Percentiles rank a stretch among this genome's conserved stretches.
phyloP scores from a whole-genome alignment of 1,139 yeast species.

The Geotrichum aggregatum region DNA sequence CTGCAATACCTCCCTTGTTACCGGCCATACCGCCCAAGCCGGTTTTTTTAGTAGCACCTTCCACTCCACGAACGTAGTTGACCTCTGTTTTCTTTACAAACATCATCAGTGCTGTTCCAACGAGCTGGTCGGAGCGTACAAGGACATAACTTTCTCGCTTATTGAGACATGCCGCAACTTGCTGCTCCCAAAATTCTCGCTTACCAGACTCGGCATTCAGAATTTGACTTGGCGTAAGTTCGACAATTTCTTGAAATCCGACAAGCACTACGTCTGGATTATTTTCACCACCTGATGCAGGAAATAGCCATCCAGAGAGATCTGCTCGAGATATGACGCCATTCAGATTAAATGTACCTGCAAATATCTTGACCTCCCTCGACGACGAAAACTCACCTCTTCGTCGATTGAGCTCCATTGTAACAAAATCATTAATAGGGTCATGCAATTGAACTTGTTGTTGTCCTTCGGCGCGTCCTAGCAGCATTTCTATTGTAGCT shows the following conservation, averaged over 20 bases:
- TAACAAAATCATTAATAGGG: slow-evolving; percentile 81
- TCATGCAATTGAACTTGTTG: slow-evolving; percentile 73
- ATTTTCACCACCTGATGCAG: slow-evolving; percentile 43
- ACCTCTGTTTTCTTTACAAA: slow-evolving; percentile 64
- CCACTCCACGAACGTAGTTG: slow-evolving; percentile 62
- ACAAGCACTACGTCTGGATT: slow-evolving; percentile 69
- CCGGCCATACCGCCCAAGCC: slow-evolving; percentile 92
- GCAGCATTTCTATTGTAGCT: slow-evolving; percentile 72
- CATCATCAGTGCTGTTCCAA: slow-evolving; percentile 79
- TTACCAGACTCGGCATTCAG: slow-evolving; percentile 72
- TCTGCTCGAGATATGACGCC: slow-evolving; percentile 60
- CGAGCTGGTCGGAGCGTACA: slow-evolving; percentile 83
- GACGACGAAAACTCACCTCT: slow-evolving; percentile 58
- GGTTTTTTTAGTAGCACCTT: slow-evolving; percentile 78
- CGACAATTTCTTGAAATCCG: slow-evolving; percentile 91
- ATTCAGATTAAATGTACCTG: slow-evolving; percentile 86
- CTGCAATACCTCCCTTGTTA: slow-evolving; percentile 88
- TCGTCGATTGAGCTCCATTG: slow-evolving; percentile 51
- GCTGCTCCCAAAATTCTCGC: slow-evolving; percentile 73
- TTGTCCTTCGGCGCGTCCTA: slow-evolving; percentile 77
- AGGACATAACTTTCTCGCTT: slow-evolving; percentile 55
- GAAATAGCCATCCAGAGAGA: slow-evolving; percentile 77
- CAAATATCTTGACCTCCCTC: slow-evolving; percentile 59
- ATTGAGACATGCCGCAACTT: slow-evolving; percentile 57
- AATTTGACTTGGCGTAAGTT: slow-evolving; percentile 85